These are phyloP conservation scores for Pyrenopolyporus hunteri DNA, from an alignment of 495 filamentous ascomycete species.

Conservation along the genomic window DNA sequence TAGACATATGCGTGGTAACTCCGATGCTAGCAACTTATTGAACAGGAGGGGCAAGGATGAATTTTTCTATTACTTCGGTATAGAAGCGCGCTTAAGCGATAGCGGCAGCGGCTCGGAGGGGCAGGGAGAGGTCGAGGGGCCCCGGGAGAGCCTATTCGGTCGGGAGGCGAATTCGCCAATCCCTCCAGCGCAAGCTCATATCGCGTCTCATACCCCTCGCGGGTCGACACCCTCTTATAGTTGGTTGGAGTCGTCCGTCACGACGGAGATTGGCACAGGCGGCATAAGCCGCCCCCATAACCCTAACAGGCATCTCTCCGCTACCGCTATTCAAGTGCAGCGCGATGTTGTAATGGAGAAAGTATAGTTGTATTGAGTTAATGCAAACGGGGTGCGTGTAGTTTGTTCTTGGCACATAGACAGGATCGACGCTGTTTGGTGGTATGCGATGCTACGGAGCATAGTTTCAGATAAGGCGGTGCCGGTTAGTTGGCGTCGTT, in stretches of 20 bases:
- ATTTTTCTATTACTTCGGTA: constrained; percentile 11
- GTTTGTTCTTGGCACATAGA: no score
- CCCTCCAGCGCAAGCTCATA: constrained; percentile 19
- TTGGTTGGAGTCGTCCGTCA: constrained; percentile 30
- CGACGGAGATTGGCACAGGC: constrained; percentile 28
- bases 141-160: constrained; percentile 9
- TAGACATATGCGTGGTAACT: constrained; percentile 17
- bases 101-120: constrained; percentile 18
- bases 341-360: constrained; percentile 28
- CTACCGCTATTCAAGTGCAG: constrained; percentile 24
- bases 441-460: no score
- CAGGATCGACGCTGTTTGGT: no score
- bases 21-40: constrained; percentile 14
- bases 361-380: not conserved
- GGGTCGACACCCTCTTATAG: constrained; percentile 10
- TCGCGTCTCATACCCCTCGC: not conserved
- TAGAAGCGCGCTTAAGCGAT: constrained; percentile 4
- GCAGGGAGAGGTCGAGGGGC: not conserved
- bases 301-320: constrained; percentile 11
- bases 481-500: no score
- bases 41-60: constrained; percentile 13
- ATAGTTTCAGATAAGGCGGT: no score
- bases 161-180: constrained; percentile 6
- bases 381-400: no score
- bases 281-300: not conserved